Conservation (phyloP, 1,284 basidiomycete genomes). For the Phellopilus nigrolimitatus region DNA sequence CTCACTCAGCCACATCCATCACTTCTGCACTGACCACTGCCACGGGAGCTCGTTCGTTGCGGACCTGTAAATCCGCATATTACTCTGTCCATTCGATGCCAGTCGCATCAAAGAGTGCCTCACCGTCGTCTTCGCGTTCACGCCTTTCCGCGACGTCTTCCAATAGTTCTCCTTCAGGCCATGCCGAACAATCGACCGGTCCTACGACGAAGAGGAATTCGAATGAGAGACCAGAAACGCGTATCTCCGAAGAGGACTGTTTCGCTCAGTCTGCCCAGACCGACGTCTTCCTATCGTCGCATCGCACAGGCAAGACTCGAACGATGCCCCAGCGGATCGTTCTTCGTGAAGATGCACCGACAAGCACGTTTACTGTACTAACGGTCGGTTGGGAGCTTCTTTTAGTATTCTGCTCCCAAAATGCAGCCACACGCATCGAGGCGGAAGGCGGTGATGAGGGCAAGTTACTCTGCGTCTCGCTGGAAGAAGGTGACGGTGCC, state of each 20-base stretch:
- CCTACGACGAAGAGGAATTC: background rate
- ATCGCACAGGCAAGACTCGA: no score
- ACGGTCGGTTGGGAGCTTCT: background rate
- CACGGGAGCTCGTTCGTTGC: background rate
- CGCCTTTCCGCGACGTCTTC: conserved; percentile 7
- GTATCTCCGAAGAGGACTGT: no score
- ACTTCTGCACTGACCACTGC: conserved; percentile 2
- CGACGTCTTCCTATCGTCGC: no score
- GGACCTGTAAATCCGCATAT: conserved; percentile 13
- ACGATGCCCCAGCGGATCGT: no score
- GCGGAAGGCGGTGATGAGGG: background rate
- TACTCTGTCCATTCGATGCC: conserved; percentile 13
- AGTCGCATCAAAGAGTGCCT: conserved; percentile 3
- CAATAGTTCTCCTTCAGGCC: background rate
- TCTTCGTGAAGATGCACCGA: background rate
- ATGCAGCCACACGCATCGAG: background rate
- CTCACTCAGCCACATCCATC: conserved; percentile 7
- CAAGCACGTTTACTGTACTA: background rate
- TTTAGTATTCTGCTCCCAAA: background rate
- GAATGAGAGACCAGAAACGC: background rate
- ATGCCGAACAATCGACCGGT: background rate
- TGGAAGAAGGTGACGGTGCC: background rate
- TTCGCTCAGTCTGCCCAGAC: no score
- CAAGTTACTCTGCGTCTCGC: background rate
- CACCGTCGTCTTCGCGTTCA: background rate